Evolutionary conservation across 2,329 filamentous ascomycete species (phyloP).

Genomic region (Neonectria hederae): DNA sequence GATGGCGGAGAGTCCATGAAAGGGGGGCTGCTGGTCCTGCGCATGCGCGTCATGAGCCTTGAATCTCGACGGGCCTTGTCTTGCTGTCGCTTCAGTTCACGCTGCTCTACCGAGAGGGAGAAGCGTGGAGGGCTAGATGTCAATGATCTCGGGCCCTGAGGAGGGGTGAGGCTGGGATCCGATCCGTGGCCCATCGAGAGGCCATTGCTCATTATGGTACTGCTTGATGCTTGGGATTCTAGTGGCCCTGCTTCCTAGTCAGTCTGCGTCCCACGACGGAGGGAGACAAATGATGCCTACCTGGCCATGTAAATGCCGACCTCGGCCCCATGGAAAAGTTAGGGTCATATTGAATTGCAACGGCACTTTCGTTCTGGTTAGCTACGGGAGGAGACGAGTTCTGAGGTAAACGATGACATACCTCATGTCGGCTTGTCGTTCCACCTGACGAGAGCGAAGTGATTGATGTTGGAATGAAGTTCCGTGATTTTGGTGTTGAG

Average conservation of each 20-base stretch:
- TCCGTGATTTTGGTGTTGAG: conserved; percentile 27
- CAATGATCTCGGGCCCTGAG: conserved; percentile 60
- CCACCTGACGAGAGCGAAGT: conserved; percentile 22
- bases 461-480: conserved; percentile 26
- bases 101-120: conserved; percentile 66
- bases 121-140: conserved; percentile 67
- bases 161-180: conserved; percentile 62
- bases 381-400: conserved; percentile 1
- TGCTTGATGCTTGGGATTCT: conserved; percentile 46
- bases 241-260: conserved; percentile 42
- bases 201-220: conserved; percentile 55
- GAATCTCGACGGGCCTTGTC: conserved; percentile 68
- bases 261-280: conserved; percentile 1
- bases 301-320: conserved; percentile 62
- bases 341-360: conserved; percentile 62
- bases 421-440: conserved; percentile 38
- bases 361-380: conserved; percentile 50
- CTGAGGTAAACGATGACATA: conserved; percentile 17
- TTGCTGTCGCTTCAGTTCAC: conserved; percentile 69
- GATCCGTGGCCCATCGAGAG: conserved; percentile 58
- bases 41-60: conserved; percentile 61
- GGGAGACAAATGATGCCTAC: conserved; percentile 43
- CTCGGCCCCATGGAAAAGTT: conserved; percentile 62
- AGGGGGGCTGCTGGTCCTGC: conserved; percentile 60
- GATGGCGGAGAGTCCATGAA: conserved; percentile 51